These are phyloP conservation scores for Coelastrella sp. DNA, from an alignment of 139 green algal genomes.

Conservation along the genomic window DNA sequence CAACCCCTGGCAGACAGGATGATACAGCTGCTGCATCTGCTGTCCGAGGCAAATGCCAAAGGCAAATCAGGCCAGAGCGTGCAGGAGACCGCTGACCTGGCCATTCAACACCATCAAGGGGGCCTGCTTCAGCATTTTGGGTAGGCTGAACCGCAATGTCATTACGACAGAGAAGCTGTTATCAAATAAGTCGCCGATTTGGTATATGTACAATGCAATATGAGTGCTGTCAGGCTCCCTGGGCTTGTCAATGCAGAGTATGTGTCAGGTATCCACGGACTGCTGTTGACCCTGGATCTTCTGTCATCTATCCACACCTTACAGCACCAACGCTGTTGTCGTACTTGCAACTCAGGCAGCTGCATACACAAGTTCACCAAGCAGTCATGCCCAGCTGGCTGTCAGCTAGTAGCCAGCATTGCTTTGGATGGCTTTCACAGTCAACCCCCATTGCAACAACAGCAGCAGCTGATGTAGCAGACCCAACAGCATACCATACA, in stretches of 20 bases:
- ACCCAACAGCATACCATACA: too few relatives aligned
- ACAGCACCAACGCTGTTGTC: background rate
- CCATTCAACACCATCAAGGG: background rate
- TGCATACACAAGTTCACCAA: background rate
- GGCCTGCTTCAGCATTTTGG: background rate
- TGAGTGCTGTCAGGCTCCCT: too few relatives aligned
- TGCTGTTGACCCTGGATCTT: too few relatives aligned
- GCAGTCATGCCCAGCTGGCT: background rate
- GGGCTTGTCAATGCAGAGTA: too few relatives aligned
- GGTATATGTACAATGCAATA: too few relatives aligned
- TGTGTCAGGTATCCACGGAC: too few relatives aligned
- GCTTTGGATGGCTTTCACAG: background rate
- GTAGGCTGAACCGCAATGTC: background rate
- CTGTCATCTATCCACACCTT: too few relatives aligned
- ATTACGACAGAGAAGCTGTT: background rate
- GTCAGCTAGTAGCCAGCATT: background rate
- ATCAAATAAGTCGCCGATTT: background rate
- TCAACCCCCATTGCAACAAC: background rate
- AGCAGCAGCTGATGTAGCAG: background rate
- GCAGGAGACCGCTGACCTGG: slow-evolving; percentile 10
- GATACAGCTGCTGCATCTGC: slow-evolving; percentile 8
- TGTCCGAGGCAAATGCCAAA: background rate
- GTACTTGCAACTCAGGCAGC: background rate
- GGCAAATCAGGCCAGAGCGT: background rate
- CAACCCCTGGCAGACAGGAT: background rate